Evolutionary conservation across 148 eudicot genomes (phyloP).

Genomic region (Cornus suecica): DNA sequence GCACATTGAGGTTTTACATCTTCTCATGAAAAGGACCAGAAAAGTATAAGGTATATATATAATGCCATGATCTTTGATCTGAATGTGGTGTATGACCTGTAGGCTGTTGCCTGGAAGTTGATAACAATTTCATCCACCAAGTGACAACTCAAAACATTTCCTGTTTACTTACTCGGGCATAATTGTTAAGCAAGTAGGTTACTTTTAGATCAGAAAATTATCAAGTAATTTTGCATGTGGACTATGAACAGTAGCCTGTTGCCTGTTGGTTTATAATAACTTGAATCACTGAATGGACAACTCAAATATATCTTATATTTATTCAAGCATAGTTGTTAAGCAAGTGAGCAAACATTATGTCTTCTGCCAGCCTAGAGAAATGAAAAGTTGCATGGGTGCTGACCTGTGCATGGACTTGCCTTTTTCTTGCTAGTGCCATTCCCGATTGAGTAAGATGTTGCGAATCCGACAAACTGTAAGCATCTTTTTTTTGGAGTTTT

Average conservation of each 20-base stretch:
- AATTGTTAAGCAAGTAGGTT: no score
- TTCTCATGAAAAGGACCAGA: no score
- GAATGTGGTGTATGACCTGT: no score
- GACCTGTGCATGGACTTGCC: slow-evolving; percentile 76
- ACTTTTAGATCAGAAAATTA: neutral
- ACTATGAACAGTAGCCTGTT: neutral
- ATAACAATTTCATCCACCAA: no score
- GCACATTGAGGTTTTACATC: neutral
- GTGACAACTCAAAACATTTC: no score
- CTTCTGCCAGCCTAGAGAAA: neutral
- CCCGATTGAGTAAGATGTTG: slow-evolving; percentile 53
- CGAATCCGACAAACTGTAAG: slow-evolving; percentile 32
- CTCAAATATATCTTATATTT: neutral
- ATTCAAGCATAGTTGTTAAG: neutral
- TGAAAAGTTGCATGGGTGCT: slow-evolving; percentile 12
- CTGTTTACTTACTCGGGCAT: no score
- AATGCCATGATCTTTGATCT: no score
- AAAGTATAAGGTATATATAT: no score
- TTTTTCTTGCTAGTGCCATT: slow-evolving; percentile 50
- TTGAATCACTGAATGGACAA: neutral
- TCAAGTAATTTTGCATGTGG: neutral
- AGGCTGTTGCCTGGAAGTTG: no score
- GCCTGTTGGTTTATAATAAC: neutral
- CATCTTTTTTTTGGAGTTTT: slow-evolving; percentile 32
- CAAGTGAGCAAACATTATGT: neutral